These are phyloP conservation scores for Botrytis deweyae DNA, from an alignment of 2,329 filamentous ascomycete species.

Conservation along the genomic window DNA sequence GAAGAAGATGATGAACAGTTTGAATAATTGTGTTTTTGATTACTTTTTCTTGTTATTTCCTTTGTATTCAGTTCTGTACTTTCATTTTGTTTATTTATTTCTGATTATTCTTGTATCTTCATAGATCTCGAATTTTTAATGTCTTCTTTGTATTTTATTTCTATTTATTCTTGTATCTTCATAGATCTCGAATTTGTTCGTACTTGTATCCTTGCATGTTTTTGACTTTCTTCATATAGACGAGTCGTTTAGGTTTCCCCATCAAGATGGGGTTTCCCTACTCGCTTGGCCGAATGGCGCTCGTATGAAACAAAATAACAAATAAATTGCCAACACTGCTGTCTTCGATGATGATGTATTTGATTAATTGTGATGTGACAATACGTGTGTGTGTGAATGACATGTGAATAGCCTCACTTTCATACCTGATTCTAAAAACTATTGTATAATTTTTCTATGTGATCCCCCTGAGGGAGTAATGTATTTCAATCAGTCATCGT, in stretches of 20 bases:
- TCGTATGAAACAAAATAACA: neutral
- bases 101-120: neutral
- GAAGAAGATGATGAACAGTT: too few relatives aligned
- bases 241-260: slow-evolving; percentile 9
- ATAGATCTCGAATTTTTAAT: neutral
- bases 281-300: neutral
- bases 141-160: neutral
- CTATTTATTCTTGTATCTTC: neutral
- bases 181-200: neutral
- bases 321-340: neutral
- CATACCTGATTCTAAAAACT: neutral
- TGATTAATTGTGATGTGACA: neutral
- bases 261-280: neutral
- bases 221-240: neutral
- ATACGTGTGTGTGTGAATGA: neutral
- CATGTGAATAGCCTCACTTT: neutral
- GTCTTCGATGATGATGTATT: neutral
- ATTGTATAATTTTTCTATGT: neutral
- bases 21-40: too few relatives aligned
- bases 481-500: neutral
- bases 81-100: neutral
- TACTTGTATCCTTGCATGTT: neutral
- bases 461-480: neutral
- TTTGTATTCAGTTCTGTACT: too few relatives aligned
- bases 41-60: neutral